These are phyloP conservation scores for Nicotiana sylvestris DNA, from an alignment of 257 asterid species.

Conservation along the genomic window DNA sequence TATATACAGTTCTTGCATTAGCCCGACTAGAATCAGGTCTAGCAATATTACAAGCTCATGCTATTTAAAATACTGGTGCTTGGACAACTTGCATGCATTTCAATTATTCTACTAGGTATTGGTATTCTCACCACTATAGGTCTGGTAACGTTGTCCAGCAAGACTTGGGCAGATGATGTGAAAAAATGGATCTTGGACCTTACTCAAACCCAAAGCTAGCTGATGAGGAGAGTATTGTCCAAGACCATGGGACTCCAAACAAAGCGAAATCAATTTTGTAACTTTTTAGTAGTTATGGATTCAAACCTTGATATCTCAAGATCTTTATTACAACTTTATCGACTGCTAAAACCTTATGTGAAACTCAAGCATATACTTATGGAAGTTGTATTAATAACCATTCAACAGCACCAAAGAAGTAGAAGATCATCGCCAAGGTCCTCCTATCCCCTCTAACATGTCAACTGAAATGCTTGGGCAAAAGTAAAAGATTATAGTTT, in stretches of 20 bases:
- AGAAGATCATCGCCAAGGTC: background rate
- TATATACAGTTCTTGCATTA: background rate
- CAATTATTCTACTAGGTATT: background rate
- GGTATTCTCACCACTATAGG: background rate
- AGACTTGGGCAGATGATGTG: background rate
- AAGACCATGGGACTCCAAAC: too few species aligned
- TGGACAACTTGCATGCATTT: background rate
- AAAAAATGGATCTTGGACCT: too few species aligned
- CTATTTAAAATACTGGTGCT: background rate
- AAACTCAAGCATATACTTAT: background rate
- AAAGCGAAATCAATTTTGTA: too few species aligned
- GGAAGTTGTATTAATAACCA: background rate
- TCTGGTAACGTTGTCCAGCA: background rate
- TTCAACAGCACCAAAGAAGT: background rate
- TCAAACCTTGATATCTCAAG: background rate
- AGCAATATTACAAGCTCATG: background rate
- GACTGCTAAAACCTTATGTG: background rate
- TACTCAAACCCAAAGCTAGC: too few species aligned
- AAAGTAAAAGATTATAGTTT: background rate
- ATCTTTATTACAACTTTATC: background rate
- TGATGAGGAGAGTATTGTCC: too few species aligned
- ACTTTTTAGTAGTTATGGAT: background rate
- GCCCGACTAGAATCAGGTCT: background rate
- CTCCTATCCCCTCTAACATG: background rate
- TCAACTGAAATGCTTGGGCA: background rate